Percentiles rank a stretch among this genome's conserved stretches.
These are phyloP conservation scores for Chytriomyces confervae DNA, from an alignment of 192 early-diverging fungal species.

Conservation along the genomic window DNA sequence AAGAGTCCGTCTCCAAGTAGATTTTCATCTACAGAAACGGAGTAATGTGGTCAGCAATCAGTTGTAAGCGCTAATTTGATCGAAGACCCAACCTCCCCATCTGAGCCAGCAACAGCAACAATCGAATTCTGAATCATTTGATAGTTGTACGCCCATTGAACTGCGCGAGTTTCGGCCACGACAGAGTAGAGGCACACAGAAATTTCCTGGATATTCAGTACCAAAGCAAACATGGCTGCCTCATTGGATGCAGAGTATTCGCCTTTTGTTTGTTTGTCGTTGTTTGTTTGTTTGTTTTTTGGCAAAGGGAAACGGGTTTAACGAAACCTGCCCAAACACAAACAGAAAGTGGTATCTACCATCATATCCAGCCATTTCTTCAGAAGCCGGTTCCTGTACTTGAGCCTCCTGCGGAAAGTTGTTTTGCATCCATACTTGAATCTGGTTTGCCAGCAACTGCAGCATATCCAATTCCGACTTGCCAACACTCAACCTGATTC, in stretches of 20 bases:
- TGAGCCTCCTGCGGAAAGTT: too few species aligned
- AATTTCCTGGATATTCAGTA: constrained; percentile 5
- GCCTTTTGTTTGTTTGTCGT: too few species aligned
- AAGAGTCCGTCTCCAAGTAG: constrained; percentile 3
- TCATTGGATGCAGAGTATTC: neutral
- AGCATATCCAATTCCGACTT: constrained; percentile 44
- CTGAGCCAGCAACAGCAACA: neutral
- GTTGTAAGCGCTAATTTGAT: too few species aligned
- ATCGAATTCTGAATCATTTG: neutral
- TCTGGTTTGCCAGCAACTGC: constrained; percentile 36
- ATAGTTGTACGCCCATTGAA: constrained; percentile 7
- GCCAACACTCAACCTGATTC: constrained; percentile 23
- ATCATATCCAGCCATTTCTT: neutral
- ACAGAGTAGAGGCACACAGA: constrained; percentile 24
- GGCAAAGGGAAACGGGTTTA: neutral
- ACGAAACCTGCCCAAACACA: too few species aligned
- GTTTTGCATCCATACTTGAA: constrained; percentile 19
- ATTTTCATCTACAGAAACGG: neutral
- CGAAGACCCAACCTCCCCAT: neutral
- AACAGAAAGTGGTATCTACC: too few species aligned
- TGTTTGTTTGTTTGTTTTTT: too few species aligned
- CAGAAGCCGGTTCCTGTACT: neutral
- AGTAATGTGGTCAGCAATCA: too few species aligned
- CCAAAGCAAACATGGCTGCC: constrained; percentile 15
- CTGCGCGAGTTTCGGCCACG: constrained; percentile 17